Base-by-base conservation (phyloP, 129 eudicot genomes). In the Saussurea involucrata region DNA sequence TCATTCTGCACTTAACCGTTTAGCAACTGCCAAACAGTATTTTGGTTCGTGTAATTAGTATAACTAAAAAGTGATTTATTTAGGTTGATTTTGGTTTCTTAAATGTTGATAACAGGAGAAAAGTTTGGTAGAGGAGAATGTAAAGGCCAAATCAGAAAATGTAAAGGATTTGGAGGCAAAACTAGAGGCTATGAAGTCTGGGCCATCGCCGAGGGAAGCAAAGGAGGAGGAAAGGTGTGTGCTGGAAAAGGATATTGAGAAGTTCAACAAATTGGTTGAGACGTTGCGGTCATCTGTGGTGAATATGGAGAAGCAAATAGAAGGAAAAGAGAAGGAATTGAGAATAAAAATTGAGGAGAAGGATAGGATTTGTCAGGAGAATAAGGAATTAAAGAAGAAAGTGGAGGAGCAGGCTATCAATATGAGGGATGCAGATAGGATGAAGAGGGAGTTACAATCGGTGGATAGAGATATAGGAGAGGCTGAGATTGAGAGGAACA, bases 401-500 rank as follows among this genome's bases (percentile, higher is more conserved):
- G 87, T 89, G 85, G 96, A 91, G 84, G 96, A 87, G 33, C 98
- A 95, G 65, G 93, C 73, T 66, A 84, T 95, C 60, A 91, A 87
- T 81, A 68, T 82, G 71, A 78, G 97, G 80, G 98, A 90, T 87
- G 98, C 98, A 5, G 96, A 93, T 77, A 87, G 98, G 85, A 93
- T 93, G 95, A 90, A 87, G 78, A 84, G 91, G 53, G 98, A 93
- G 81, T 79, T 95, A 80, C 92, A 81, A 72, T 86, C 90, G 6
- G 92, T 91, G 65, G 98, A 89, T 87, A 85, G 93, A 76, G 96
- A 86, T 32, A 89, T 88, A 5, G 88, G 74, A 68, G 97, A 94
- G 32, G 75, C 90, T 11, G 97, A 95, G 76, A 84, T 73, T 74
- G 86, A 86, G 21, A 84, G 93, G 81, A 91, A 36, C 74, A 79